Conservation (phyloP, 768 basidiomycete species). For the Russula olivacea region DNA sequence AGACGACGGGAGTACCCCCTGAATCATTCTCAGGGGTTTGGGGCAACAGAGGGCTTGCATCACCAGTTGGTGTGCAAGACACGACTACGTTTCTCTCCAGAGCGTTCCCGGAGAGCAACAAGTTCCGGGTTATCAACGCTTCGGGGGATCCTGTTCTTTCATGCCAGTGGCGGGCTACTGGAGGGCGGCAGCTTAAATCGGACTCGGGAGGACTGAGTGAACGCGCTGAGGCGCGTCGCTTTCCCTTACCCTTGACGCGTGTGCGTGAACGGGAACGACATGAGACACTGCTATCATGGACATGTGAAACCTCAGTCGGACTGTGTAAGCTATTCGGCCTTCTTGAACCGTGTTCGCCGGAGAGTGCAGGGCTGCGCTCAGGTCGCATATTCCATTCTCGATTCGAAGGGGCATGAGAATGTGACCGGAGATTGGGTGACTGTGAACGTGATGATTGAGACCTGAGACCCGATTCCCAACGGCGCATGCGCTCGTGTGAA, state of each 20-base stretch:
- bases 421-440: conserved; percentile 27
- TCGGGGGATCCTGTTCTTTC: neutral
- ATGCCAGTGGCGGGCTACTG: neutral
- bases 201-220: neutral
- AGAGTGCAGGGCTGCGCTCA: neutral
- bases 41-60: neutral
- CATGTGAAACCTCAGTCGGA: neutral
- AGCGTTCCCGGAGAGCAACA: neutral
- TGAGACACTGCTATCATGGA: neutral
- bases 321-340: neutral
- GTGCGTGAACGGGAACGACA: neutral
- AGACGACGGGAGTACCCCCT: neutral
- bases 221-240: conserved; percentile 4
- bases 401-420: conserved; percentile 24
- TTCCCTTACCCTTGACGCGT: conserved; percentile 8
- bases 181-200: neutral
- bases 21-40: neutral
- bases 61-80: neutral
- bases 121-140: neutral
- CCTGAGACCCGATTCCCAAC: conserved; percentile 27
- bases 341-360: neutral
- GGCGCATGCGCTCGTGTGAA: conserved; percentile 28
- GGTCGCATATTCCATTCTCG: neutral
- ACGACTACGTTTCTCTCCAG: neutral
- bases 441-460: conserved; percentile 26